Percentiles rank a stretch among this genome's conserved stretches.
Evolutionary conservation across 495 filamentous ascomycete genomes (phyloP).

Genomic region (Achaetomiella virescens): DNA sequence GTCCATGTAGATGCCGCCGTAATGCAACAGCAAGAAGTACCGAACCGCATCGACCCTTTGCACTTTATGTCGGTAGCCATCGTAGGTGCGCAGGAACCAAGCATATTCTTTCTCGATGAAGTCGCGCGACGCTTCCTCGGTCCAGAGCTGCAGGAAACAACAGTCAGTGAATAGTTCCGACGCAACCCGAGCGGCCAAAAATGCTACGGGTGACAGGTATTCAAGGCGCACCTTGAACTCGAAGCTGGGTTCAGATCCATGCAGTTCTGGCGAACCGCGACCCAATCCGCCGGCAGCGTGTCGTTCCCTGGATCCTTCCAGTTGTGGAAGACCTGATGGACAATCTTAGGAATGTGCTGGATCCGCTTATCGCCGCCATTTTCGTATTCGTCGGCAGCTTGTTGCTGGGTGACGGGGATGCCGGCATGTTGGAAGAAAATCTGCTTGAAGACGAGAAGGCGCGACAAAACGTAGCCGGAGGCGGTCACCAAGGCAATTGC

Average conservation of each 20-base stretch:
- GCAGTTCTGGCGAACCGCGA: constrained; percentile 65
- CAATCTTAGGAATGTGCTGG: constrained; percentile 61
- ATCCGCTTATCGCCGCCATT: background rate
- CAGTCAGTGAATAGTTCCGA: background rate
- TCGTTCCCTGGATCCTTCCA: constrained; percentile 37
- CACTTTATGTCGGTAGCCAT: constrained; percentile 72
- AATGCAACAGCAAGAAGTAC: constrained; percentile 80
- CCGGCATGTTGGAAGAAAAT: constrained; percentile 28
- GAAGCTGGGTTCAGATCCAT: constrained; percentile 67
- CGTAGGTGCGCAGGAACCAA: constrained; percentile 82
- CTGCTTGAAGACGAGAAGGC: constrained; percentile 18
- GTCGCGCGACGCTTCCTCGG: constrained; percentile 63
- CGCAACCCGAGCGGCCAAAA: too few species aligned
- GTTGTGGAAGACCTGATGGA: constrained; percentile 83
- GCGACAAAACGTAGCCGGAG: constrained; percentile 13
- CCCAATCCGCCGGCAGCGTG: constrained; percentile 69
- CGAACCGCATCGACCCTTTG: constrained; percentile 83
- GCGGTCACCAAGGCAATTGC: constrained; percentile 6
- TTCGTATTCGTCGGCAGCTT: constrained; percentile 12
- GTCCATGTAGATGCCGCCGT: constrained; percentile 84
- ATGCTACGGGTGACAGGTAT: too few species aligned
- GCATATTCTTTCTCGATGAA: constrained; percentile 74
- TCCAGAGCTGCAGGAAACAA: constrained; percentile 63
- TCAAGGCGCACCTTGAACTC: constrained; percentile 64
- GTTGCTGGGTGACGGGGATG: constrained; percentile 20